Conservation (phyloP, 192 early-diverging fungal species). For the Pilobolus umbonatus region DNA sequence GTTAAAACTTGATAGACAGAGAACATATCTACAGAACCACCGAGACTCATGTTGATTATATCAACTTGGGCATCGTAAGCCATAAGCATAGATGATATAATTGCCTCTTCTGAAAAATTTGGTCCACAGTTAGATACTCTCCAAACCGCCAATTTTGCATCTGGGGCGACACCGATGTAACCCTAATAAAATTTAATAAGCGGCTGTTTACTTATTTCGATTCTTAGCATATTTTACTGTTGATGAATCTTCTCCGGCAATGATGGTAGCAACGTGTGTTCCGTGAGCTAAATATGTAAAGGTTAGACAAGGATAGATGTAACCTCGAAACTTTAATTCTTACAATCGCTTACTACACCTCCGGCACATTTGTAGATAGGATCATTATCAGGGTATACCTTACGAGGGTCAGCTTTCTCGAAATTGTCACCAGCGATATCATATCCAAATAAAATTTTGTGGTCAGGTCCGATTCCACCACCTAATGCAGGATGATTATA, state of each 20-base stretch:
- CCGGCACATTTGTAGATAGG: constrained; percentile 51
- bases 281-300: constrained; percentile 50
- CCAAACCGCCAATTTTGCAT: constrained; percentile 69
- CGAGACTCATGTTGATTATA: constrained; percentile 79
- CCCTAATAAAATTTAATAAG: constrained; percentile 15
- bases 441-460: constrained; percentile 52
- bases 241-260: constrained; percentile 41
- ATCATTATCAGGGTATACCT: constrained; percentile 28
- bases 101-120: constrained; percentile 57
- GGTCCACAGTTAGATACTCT: constrained; percentile 77
- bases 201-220: not conserved
- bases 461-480: constrained; percentile 57
- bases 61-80: constrained; percentile 63
- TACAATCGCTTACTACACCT: constrained; percentile 12
- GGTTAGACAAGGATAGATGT: not conserved
- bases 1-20: too few relatives aligned
- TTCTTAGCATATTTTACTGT: constrained; percentile 28
- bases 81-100: constrained; percentile 66
- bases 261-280: constrained; percentile 62
- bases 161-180: constrained; percentile 59
- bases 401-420: constrained; percentile 10
- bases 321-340: not conserved
- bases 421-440: constrained; percentile 63
- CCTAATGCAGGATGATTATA: constrained; percentile 65
- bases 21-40: too few relatives aligned